Percentiles rank a stretch among this genome's conserved stretches.
phyloP scores from a whole-genome alignment of 192 early-diverging fungal species.

The Mortierella claussenii region DNA sequence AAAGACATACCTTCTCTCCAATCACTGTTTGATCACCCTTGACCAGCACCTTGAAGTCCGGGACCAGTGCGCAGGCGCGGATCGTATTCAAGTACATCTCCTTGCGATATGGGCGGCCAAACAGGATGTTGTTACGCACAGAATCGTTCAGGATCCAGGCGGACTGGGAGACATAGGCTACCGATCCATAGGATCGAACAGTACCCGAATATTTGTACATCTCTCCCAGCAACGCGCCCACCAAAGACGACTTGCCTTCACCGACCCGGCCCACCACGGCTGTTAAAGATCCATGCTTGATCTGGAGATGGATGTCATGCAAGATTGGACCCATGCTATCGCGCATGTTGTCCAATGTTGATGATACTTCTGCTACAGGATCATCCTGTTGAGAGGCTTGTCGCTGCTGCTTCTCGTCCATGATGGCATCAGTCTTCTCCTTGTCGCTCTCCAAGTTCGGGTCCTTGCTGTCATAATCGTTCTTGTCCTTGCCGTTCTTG shows the following conservation, averaged over 20 bases:
- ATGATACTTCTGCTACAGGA: neutral
- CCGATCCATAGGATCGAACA: conserved; percentile 24
- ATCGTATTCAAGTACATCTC: conserved; percentile 67
- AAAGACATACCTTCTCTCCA: conserved; percentile 75
- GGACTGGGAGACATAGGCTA: conserved; percentile 59
- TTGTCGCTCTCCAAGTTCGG: neutral
- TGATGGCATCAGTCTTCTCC: neutral
- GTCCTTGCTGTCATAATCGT: neutral
- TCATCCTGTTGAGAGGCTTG: no score
- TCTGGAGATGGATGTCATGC: conserved; percentile 53
- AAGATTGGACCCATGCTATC: conserved; percentile 47
- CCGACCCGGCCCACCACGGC: conserved; percentile 65
- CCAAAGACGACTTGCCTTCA: conserved; percentile 64
- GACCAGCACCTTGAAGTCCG: conserved; percentile 85
- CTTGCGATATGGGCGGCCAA: conserved; percentile 80
- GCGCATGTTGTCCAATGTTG: neutral
- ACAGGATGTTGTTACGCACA: conserved; percentile 92
- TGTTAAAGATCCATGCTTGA: conserved; percentile 54
- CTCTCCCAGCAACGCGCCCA: conserved; percentile 60
- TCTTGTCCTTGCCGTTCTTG: neutral
- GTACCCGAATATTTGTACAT: conserved; percentile 56
- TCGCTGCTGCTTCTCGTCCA: conserved; percentile 8
- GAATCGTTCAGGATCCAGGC: conserved; percentile 97
- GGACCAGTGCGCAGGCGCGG: conserved; percentile 82
- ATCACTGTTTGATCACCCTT: conserved; percentile 93